phyloP scores from a whole-genome alignment of 306 rosid genomes.

The Pyrus communis region DNA sequence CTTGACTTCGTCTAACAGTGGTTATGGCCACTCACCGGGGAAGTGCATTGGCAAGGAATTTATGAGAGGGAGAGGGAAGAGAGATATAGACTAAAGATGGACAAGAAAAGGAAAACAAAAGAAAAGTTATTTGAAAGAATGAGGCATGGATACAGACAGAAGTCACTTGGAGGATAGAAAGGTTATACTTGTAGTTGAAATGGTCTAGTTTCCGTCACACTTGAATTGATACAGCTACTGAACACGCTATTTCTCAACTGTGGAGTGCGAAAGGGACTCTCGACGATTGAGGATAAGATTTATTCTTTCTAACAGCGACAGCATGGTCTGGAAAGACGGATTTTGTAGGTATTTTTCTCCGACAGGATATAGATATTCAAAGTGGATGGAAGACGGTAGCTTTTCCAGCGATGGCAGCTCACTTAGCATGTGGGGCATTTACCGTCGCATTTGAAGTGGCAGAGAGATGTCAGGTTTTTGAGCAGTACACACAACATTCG shows the following conservation, averaged over 20 bases:
- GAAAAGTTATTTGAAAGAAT: constrained; percentile 66
- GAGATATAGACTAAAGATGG: constrained; percentile 89
- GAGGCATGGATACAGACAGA: constrained; percentile 80
- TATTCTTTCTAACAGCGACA: constrained; percentile 32
- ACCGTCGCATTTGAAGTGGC: constrained; percentile 27
- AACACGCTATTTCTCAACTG: constrained; percentile 24
- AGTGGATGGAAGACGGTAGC: constrained; percentile 27
- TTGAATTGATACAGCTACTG: constrained; percentile 1
- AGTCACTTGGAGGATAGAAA: constrained; percentile 68
- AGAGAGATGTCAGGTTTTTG: constrained; percentile 21
- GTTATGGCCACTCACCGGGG: constrained; percentile 94
- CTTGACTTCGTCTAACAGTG: too few relatives aligned
- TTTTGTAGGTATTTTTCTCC: constrained; percentile 19
- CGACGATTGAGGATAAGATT: constrained; percentile 23
- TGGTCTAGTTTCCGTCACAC: constrained; percentile 5
- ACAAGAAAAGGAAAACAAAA: constrained; percentile 79
- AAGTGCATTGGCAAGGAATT: constrained; percentile 92
- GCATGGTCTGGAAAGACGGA: background rate
- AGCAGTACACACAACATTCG: constrained; percentile 22
- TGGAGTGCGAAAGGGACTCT: constrained; percentile 10
- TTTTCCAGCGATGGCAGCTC: constrained; percentile 26
- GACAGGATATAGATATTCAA: constrained; percentile 30
- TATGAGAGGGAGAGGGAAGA: constrained; percentile 93
- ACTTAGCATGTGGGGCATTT: constrained; percentile 28
- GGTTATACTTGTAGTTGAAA: constrained; percentile 7